These are phyloP conservation scores for Penicillium egyptiacum DNA, from an alignment of 495 filamentous ascomycete species.

Conservation along the genomic window DNA sequence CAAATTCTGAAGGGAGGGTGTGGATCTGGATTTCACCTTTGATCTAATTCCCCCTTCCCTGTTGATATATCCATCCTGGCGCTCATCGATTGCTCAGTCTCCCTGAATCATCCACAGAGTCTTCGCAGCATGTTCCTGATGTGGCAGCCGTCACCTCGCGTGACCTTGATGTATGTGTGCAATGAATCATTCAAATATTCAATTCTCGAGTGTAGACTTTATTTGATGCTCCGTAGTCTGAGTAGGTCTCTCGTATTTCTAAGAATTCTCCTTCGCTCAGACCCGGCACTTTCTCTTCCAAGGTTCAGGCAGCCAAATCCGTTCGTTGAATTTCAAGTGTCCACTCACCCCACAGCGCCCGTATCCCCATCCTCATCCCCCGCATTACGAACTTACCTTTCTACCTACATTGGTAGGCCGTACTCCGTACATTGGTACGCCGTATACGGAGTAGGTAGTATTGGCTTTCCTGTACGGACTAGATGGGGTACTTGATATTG, in stretches of 20 bases:
- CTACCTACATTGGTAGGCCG: no score
- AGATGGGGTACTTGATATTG: not conserved
- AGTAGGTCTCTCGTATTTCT: not conserved
- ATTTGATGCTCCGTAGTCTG: not conserved
- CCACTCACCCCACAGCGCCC: not conserved
- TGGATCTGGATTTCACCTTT: constrained; percentile 6
- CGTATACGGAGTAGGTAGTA: not conserved
- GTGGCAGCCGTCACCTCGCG: constrained; percentile 47
- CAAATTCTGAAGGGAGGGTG: not conserved
- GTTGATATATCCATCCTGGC: constrained; percentile 32
- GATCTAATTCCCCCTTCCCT: constrained; percentile 1
- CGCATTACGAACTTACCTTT: not conserved
- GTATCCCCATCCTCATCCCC: not conserved
- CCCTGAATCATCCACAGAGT: constrained; percentile 3
- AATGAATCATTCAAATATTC: constrained; percentile 13
- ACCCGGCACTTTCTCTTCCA: not conserved
- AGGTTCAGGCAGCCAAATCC: not conserved
- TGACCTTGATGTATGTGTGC: constrained; percentile 25
- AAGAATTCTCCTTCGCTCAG: not conserved
- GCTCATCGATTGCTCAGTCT: constrained; percentile 32
- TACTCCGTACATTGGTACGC: no score
- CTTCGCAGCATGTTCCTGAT: constrained; percentile 14
- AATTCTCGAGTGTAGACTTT: constrained; percentile 1
- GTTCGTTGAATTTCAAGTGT: not conserved
- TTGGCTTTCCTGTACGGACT: not conserved